Percentiles rank a stretch among this genome's conserved stretches.
Conservation (phyloP, 2,329 filamentous ascomycete genomes). For the Acrodontium crateriforme region DNA sequence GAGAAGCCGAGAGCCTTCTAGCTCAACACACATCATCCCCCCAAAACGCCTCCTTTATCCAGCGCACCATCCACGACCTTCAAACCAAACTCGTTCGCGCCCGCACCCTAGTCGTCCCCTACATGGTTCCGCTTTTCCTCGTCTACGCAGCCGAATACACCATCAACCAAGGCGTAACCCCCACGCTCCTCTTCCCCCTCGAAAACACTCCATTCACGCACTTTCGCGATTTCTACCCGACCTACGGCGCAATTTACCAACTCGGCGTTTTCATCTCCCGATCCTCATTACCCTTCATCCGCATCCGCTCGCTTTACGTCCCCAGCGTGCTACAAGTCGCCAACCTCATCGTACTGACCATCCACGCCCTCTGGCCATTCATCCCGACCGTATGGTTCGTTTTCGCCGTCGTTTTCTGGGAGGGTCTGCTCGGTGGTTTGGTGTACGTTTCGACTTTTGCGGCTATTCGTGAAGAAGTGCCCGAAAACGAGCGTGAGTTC, state of each 20-base stretch:
- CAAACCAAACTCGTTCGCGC: constrained; percentile 45
- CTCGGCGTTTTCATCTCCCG: constrained; percentile 88
- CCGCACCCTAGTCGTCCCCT: constrained; percentile 55
- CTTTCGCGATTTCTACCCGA: constrained; percentile 82
- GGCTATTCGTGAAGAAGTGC: constrained; percentile 76
- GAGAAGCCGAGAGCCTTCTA: constrained; percentile 18
- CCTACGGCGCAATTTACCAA: constrained; percentile 91
- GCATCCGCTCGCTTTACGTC: constrained; percentile 66
- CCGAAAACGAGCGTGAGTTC: constrained; percentile 70
- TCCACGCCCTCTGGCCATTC: constrained; percentile 62
- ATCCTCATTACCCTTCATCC: constrained; percentile 75
- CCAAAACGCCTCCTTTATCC: neutral
- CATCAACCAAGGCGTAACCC: constrained; percentile 88
- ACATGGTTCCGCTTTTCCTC: constrained; percentile 80
- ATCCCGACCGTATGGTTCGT: constrained; percentile 78
- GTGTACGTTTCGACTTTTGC: constrained; percentile 97
- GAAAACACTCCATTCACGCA: constrained; percentile 60
- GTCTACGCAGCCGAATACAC: constrained; percentile 96
- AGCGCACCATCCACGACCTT: constrained; percentile 7
- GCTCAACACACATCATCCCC: constrained; percentile 18
- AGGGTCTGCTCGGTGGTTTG: constrained; percentile 75
- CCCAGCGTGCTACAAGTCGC: constrained; percentile 69
- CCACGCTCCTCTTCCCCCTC: constrained; percentile 78
- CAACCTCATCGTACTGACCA: constrained; percentile 60
- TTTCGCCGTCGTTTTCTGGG: constrained; percentile 81